Percentiles rank a stretch among this genome's conserved stretches.
These are phyloP conservation scores for Geotrichum histeridarum DNA, from an alignment of 1,139 yeast species.

Conservation along the genomic window DNA sequence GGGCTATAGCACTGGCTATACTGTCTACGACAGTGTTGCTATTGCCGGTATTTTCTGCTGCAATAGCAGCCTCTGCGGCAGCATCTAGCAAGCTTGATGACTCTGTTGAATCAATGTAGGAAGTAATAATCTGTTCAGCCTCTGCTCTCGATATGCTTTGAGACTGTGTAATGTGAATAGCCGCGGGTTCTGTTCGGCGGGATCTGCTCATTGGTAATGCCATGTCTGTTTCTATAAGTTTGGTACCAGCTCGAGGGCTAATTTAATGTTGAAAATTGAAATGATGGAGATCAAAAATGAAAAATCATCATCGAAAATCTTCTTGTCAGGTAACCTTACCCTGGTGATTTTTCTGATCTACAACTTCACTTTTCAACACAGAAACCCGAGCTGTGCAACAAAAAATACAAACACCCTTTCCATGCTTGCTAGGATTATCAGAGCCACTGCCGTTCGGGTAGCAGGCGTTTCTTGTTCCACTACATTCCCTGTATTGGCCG, in stretches of 20 bases:
- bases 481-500: too few relatives aligned
- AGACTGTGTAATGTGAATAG: slow-evolving; percentile 29
- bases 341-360: too few relatives aligned
- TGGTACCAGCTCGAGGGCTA: too few relatives aligned
- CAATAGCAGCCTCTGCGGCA: slow-evolving; percentile 37
- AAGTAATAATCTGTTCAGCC: slow-evolving; percentile 43
- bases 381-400: too few relatives aligned
- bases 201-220: neutral
- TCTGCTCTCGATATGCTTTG: slow-evolving; percentile 33
- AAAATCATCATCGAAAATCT: too few relatives aligned
- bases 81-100: slow-evolving; percentile 8
- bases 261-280: too few relatives aligned
- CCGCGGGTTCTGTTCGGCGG: slow-evolving; percentile 23
- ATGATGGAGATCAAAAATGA: too few relatives aligned
- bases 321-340: too few relatives aligned
- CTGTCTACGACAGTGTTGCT: slow-evolving; percentile 11
- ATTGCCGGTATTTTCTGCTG: slow-evolving; percentile 15
- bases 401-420: neutral
- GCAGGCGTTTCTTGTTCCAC: neutral
- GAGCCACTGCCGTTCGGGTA: slow-evolving; percentile 1
- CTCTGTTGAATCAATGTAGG: slow-evolving; percentile 49
- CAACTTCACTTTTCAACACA: too few relatives aligned
- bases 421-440: slow-evolving; percentile 5
- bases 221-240: too few relatives aligned
- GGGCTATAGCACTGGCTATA: slow-evolving; percentile 15